Percentiles rank a stretch among this genome's conserved stretches.
Conservation (phyloP, 345 rosid species). For the Aegle marmelos region DNA sequence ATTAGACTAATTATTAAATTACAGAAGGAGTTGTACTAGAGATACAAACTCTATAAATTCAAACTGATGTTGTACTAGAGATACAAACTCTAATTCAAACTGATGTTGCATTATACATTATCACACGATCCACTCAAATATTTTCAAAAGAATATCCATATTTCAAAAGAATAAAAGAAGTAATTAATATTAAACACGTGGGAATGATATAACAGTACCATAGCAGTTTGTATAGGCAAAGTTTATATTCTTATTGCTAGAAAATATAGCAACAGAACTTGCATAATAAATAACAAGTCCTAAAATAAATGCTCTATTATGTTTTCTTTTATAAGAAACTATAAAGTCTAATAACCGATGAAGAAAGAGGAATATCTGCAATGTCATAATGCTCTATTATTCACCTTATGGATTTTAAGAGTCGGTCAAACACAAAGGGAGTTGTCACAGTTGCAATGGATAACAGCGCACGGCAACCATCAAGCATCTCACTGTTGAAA, state of each 20-base stretch:
- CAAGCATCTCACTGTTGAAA: slow-evolving; percentile 80
- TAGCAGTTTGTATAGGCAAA: neutral
- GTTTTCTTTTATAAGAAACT: neutral
- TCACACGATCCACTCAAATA: neutral
- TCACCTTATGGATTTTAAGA: slow-evolving; percentile 80
- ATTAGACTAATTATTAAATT: neutral
- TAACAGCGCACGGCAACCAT: slow-evolving; percentile 93
- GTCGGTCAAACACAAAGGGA: slow-evolving; percentile 68
- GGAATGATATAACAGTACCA: neutral
- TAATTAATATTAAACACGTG: neutral
- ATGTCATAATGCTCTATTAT: slow-evolving; percentile 10
- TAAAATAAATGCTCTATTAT: neutral
- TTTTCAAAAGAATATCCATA: no score
- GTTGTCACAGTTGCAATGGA: slow-evolving; percentile 76
- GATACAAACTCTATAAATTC: neutral
- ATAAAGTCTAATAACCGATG: neutral
- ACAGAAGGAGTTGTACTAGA: neutral
- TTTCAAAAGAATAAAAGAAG: neutral
- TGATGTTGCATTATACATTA: neutral
- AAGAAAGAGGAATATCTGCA: neutral
- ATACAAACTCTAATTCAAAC: neutral
- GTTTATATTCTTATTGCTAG: neutral
- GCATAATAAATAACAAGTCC: neutral
- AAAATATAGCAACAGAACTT: neutral
- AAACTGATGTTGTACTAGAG: neutral